Evolutionary conservation across 129 eudicot genomes (phyloP), one percentile per base, ranked within the genome.

Genomic region (Flaveria trinervia): DNA sequence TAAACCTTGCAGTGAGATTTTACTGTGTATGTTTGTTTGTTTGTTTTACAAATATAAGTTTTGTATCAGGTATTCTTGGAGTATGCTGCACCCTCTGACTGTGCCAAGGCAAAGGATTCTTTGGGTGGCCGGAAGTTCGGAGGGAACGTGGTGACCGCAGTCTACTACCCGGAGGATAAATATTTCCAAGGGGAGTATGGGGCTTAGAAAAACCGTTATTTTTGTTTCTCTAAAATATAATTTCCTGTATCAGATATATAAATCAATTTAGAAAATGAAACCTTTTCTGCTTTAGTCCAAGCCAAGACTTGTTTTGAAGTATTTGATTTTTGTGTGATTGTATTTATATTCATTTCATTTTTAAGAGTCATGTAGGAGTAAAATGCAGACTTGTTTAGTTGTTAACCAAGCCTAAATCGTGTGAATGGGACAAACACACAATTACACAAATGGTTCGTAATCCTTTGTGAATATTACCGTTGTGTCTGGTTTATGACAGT

Each of bases 51-150:
- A 36, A 36, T 48, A 12, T 7, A 48, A 23, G 6, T 45, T 2
- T 51, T 48, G 56, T 55, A 74, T 78, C 87, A 92, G 97, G 97
- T 92, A 64, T 92, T 92, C 71, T 74, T 92, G 85, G 97, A 92
- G 82, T 92, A 92, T 69, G 72, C 80, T 3, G 97, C 89, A 46
- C 61, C 85, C 48, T 50, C 84, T 0, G 88, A 83, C 66, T 92
- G 93, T 75, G 70, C 87, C 3, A 89, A 81, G 62, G 97, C 97
- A 3, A 89, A 86, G 86, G 86, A 79, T n/a, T 88, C 90, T 17
- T 81, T 92, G 71, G 84, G 88, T 60, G 97, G 97, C 30, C 72
- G 97, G 81, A 92, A 89, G 86, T 92, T 92, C 3, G 97, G 97
- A 36, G 97, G 97, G 71, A 92, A 87, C 74, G 82, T 85, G 26